These are phyloP conservation scores for Coniella lustricola DNA, from an alignment of 2,329 filamentous ascomycete species.

Conservation along the genomic window DNA sequence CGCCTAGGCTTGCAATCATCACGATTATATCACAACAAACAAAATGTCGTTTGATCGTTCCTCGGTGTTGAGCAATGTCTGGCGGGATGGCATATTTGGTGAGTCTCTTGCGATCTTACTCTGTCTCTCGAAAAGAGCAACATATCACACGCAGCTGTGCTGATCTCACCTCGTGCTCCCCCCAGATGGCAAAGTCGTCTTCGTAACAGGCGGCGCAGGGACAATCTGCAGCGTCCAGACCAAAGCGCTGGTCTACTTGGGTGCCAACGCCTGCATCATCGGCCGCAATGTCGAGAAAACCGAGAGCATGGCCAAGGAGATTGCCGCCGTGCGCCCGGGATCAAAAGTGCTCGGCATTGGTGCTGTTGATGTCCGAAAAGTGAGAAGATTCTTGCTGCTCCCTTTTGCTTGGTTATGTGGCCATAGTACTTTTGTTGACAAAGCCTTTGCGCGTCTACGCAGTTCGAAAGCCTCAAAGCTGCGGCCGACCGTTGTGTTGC, in stretches of 20 bases:
- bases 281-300: constrained; percentile 88
- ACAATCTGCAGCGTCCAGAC: constrained; percentile 94
- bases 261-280: constrained; percentile 89
- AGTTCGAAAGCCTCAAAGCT: constrained; percentile 57
- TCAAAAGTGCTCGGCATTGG: constrained; percentile 84
- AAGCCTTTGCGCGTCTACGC: background rate
- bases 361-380: constrained; percentile 68
- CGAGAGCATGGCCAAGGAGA: constrained; percentile 69
- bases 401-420: too few relatives aligned
- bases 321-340: constrained; percentile 69
- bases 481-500: constrained; percentile 74
- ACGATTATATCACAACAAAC: too few relatives aligned
- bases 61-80: constrained; percentile 73
- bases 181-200: constrained; percentile 76
- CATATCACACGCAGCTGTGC: background rate
- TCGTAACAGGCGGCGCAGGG: constrained; percentile 91
- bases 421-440: constrained; percentile 2
- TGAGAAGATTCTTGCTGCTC: constrained; percentile 26
- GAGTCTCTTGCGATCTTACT: too few relatives aligned
- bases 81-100: constrained; percentile 86
- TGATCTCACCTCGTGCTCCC: background rate
- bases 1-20: too few relatives aligned
- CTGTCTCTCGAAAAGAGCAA: background rate
- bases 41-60: constrained; percentile 32
- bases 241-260: constrained; percentile 80